A percentile compares a stretch with the other conserved stretches of the same genome.
Evolutionary conservation across 805 yeast genomes (phyloP).

Genomic region (Candida silvicultrix): DNA sequence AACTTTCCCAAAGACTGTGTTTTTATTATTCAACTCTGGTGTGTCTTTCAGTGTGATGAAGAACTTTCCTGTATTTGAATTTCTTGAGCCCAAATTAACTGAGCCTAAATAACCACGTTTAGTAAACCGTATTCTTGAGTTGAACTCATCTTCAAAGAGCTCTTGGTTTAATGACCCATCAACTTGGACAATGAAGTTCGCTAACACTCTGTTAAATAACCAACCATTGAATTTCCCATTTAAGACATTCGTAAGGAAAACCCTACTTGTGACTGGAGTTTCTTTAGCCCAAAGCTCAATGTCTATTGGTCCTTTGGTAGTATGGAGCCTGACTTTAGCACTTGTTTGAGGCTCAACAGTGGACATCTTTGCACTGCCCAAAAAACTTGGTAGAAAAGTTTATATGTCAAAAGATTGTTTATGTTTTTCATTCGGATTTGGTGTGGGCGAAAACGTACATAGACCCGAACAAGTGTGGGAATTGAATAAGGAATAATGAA

Average conservation of each 20-base stretch:
- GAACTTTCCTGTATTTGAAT: constrained; percentile 32
- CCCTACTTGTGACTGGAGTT: constrained; percentile 40
- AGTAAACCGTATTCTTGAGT: constrained; percentile 43
- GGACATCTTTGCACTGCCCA: neutral
- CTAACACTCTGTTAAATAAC: constrained; percentile 34
- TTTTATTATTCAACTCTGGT: constrained; percentile 35
- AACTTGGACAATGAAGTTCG: constrained; percentile 30
- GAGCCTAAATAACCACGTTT: constrained; percentile 52
- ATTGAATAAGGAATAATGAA: too few relatives aligned
- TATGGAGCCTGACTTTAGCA: constrained; percentile 49
- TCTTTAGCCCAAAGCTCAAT: constrained; percentile 70
- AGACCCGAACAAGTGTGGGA: too few relatives aligned
- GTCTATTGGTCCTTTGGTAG: constrained; percentile 53
- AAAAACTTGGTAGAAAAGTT: neutral
- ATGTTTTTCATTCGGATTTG: neutral
- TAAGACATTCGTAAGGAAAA: constrained; percentile 44
- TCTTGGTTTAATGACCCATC: constrained; percentile 23
- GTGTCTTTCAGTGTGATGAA: constrained; percentile 43
- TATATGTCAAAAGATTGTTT: neutral
- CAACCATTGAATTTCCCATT: constrained; percentile 35
- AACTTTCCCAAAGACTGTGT: constrained; percentile 51
- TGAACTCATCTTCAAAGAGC: constrained; percentile 36
- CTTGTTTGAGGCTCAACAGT: constrained; percentile 47
- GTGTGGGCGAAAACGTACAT: neutral
- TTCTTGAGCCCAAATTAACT: constrained; percentile 29